Conservation (phyloP, 306 rosid genomes). For the Mimosa bimucronata region DNA sequence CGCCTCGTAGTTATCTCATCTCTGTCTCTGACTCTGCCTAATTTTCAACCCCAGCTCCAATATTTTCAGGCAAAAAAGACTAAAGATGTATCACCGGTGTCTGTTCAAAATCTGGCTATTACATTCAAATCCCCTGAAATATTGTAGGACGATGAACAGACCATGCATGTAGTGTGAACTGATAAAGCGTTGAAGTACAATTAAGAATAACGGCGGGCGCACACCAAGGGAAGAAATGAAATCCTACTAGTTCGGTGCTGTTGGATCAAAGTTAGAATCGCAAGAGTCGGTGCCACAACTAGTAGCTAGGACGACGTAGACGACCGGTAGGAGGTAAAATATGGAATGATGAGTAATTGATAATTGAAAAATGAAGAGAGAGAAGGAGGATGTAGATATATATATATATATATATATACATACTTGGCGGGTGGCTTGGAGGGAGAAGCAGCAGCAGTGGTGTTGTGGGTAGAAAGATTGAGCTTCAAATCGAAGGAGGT, state of each 20-base stretch:
- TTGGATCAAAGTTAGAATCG: background rate
- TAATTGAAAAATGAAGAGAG: background rate
- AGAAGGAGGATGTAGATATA: background rate
- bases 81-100: too few species aligned
- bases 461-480: constrained; percentile 53
- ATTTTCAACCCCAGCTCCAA: background rate
- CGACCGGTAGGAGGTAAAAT: too few species aligned
- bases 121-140: background rate
- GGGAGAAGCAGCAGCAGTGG: constrained; percentile 33
- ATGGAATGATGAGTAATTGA: too few species aligned
- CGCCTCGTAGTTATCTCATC: background rate
- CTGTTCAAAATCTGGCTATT: background rate
- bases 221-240: background rate
- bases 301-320: too few species aligned
- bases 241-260: background rate
- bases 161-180: background rate
- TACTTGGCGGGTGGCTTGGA: constrained; percentile 71
- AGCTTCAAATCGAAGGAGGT: constrained; percentile 80
- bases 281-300: background rate
- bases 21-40: background rate
- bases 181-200: background rate
- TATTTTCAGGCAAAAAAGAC: background rate
- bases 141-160: too few species aligned
- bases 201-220: background rate
- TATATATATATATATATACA: too few species aligned